phyloP scores from a whole-genome alignment of 805 yeast genomes.

The Kodamaea sagamina region DNA sequence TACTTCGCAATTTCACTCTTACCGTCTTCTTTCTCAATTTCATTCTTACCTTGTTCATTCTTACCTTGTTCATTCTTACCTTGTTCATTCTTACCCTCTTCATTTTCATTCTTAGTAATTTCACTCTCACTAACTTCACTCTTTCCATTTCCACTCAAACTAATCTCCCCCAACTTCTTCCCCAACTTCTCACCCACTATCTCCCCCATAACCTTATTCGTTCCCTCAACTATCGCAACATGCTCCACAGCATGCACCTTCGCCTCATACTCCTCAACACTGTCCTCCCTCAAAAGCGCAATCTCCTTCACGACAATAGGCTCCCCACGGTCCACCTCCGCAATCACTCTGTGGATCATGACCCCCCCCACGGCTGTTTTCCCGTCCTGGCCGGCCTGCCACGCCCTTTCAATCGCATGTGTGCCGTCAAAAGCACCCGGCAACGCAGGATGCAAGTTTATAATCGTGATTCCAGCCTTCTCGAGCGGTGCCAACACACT shows the following conservation, averaged over 20 bases:
- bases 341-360: slow-evolving; percentile 96
- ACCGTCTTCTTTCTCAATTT: too few species aligned
- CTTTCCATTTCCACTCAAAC: background rate
- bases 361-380: slow-evolving; percentile 78
- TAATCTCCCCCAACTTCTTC: slow-evolving; percentile 2
- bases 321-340: slow-evolving; percentile 91
- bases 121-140: too few species aligned
- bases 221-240: slow-evolving; percentile 90
- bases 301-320: slow-evolving; percentile 84
- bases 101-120: background rate
- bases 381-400: slow-evolving; percentile 92
- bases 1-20: too few species aligned
- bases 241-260: slow-evolving; percentile 88
- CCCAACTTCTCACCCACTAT: slow-evolving; percentile 16
- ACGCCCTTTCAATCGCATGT: slow-evolving; percentile 94
- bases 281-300: slow-evolving; percentile 67
- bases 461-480: slow-evolving; percentile 67
- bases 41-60: too few species aligned
- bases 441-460: slow-evolving; percentile 93
- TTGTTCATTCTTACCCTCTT: background rate
- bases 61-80: too few species aligned
- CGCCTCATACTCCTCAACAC: slow-evolving; percentile 74
- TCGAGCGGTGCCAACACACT: slow-evolving; percentile 68
- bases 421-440: slow-evolving; percentile 98
- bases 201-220: slow-evolving; percentile 57